Conservation (phyloP, 208 protist species). For the Novymonas esmeraldas region DNA sequence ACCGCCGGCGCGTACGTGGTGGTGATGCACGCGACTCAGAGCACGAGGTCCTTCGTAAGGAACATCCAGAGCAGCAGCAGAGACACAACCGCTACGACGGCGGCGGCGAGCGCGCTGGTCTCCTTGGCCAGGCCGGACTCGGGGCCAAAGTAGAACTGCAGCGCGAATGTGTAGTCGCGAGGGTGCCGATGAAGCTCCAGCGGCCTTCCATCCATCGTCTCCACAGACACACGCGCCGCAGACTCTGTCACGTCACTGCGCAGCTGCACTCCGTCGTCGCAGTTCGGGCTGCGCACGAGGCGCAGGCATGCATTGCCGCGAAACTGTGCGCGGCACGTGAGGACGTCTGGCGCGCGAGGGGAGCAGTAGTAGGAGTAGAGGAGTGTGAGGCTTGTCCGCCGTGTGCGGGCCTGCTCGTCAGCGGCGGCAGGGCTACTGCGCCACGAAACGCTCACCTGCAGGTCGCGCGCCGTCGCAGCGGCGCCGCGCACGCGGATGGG, state of each 20-base stretch:
- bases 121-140: conserved; percentile 26
- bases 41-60: conserved; percentile 66
- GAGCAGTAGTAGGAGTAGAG: conserved; percentile 67
- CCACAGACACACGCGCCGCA: conserved; percentile 32
- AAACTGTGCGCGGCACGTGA: conserved; percentile 48
- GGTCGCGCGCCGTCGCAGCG: background rate
- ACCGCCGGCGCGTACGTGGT: too few species aligned
- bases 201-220: conserved; percentile 19
- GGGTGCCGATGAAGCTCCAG: conserved; percentile 20
- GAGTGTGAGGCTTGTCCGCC: conserved; percentile 26
- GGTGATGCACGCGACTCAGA: conserved; percentile 14
- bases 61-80: conserved; percentile 62
- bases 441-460: conserved; percentile 41
- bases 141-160: conserved; percentile 55
- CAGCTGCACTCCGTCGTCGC: conserved; percentile 32
- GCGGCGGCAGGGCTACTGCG: conserved; percentile 19
- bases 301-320: conserved; percentile 16
- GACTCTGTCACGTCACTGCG: conserved; percentile 22
- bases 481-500: conserved; percentile 14
- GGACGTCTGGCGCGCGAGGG: conserved; percentile 49
- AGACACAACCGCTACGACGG: conserved; percentile 33
- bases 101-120: conserved; percentile 28
- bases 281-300: conserved; percentile 51
- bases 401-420: background rate
- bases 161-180: conserved; percentile 45